These are phyloP conservation scores for Pseudoscleropodium purum DNA, from an alignment of 225 moss, liverwort and hornwort species.

Conservation along the genomic window DNA sequence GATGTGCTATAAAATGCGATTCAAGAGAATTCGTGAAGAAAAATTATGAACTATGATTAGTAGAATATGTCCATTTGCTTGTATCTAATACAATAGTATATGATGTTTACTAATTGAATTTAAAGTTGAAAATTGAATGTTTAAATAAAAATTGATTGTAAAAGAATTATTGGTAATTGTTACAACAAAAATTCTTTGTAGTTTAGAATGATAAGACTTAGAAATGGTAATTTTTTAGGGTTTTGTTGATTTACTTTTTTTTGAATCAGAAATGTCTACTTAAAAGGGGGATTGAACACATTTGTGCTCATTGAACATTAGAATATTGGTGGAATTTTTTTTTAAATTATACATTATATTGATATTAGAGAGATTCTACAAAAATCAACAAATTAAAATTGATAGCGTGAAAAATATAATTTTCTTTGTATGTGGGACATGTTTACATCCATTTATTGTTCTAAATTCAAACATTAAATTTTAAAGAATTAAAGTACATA, in stretches of 20 bases:
- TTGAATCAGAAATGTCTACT: neutral
- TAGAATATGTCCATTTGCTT: neutral
- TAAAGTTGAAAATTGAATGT: neutral
- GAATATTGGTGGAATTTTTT: no score
- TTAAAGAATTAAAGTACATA: neutral
- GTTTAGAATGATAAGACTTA: neutral
- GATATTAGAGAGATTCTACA: neutral
- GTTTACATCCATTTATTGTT: neutral
- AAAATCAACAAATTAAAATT: neutral
- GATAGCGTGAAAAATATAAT: neutral
- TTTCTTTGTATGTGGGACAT: neutral
- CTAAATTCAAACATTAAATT: neutral
- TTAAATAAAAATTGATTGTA: neutral
- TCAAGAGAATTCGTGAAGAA: accelerated
- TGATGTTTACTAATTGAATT: neutral
- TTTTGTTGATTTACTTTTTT: neutral
- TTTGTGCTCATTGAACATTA: neutral
- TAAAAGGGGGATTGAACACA: accelerated
- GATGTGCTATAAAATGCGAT: neutral
- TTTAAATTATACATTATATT: no score
- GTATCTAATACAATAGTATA: no score
- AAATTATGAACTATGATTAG: neutral
- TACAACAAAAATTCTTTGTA: accelerated
- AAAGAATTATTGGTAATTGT: neutral
- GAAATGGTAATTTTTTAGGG: neutral